Base-by-base conservation (phyloP, 306 rosid species). In the Adenanthera pavonina region DNA sequence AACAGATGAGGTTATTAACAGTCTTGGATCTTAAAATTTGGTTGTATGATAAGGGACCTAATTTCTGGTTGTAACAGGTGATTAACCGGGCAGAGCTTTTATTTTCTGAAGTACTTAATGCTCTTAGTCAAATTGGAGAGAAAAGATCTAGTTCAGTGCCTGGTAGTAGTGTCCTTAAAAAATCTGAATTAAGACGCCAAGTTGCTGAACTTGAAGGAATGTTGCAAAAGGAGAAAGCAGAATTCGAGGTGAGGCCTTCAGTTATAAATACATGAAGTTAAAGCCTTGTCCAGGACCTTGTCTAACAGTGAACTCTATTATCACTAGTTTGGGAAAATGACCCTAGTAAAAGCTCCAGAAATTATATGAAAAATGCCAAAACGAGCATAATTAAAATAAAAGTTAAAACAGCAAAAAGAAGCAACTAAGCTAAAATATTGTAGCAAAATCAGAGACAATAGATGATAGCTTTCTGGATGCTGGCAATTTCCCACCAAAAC, bases 191-290 rank as follows among this genome's bases (percentile, higher is more conserved):
- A 67, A 86, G 92, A 74, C 90, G 91, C 48, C 88, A 88, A 79
- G 82, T 92, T 87, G 84, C 87, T 82, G 97, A 87, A 77, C 86
- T 96, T 25, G 98, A 96, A 87, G 94, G 81, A 59, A 86, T 92
- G 85, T 72, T 96, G 85, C 97, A 91, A 53, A 89, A 78, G 87
- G 99, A 96, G 90, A 96, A 89, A 86, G 84, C 85, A 64, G 97
- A 93, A 78, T 93, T 93, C 78, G 98, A 93, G 99, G 97, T 92
- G 80, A 83, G 91, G 72, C 81, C 65, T 72, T 76, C 36, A 25
- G 40, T 60, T 67, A 38, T 72, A 62, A 49, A 75, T 76, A 72
- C 64, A 68, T 73, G 69, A 69, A 53, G 76, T 82, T 49, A 49
- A 65, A 61, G 53, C 67, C 75, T 81, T 88, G 48, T 69, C 40